phyloP scores from a whole-genome alignment of 2,329 filamentous ascomycete genomes.

The Lasiodiplodia sp. region DNA sequence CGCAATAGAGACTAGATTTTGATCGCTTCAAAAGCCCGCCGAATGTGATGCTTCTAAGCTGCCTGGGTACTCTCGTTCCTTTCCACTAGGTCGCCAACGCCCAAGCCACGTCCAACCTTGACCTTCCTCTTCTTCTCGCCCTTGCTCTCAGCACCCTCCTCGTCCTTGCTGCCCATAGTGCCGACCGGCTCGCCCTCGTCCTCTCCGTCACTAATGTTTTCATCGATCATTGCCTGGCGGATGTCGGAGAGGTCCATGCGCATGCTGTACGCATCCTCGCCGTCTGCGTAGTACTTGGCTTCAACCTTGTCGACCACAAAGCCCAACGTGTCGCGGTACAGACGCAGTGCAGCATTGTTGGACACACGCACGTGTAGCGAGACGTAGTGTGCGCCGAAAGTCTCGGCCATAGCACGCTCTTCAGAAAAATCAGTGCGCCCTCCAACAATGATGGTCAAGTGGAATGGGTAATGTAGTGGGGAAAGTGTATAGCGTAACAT shows the following conservation, averaged over 20 bases:
- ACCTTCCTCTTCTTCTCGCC: constrained; percentile 68
- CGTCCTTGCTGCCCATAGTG: constrained; percentile 42
- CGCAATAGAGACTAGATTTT: neutral
- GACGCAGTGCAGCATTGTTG: constrained; percentile 87
- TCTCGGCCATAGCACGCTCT: constrained; percentile 97
- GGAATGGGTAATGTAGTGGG: neutral
- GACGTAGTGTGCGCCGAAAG: constrained; percentile 89
- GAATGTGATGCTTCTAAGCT: neutral
- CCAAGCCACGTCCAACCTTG: constrained; percentile 80
- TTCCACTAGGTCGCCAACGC: constrained; percentile 79
- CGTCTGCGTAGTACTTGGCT: constrained; percentile 93
- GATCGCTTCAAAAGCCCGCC: neutral
- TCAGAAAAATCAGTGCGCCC: constrained; percentile 7
- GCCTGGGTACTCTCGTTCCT: constrained; percentile 62
- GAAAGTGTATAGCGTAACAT: neutral
- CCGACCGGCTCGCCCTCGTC: constrained; percentile 47
- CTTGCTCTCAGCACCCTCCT: constrained; percentile 50
- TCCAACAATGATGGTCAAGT: neutral
- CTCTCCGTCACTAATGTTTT: constrained; percentile 49
- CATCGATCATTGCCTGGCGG: constrained; percentile 60
- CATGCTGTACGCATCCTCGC: constrained; percentile 96
- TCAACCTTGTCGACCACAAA: constrained; percentile 90
- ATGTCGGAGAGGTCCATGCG: constrained; percentile 76
- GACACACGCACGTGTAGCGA: constrained; percentile 94
- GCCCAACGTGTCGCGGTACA: constrained; percentile 91